Percentiles rank a stretch among this genome's conserved stretches.
These are phyloP conservation scores for Phyllosticta citrichinensis DNA, from an alignment of 2,329 filamentous ascomycete genomes.

Conservation along the genomic window DNA sequence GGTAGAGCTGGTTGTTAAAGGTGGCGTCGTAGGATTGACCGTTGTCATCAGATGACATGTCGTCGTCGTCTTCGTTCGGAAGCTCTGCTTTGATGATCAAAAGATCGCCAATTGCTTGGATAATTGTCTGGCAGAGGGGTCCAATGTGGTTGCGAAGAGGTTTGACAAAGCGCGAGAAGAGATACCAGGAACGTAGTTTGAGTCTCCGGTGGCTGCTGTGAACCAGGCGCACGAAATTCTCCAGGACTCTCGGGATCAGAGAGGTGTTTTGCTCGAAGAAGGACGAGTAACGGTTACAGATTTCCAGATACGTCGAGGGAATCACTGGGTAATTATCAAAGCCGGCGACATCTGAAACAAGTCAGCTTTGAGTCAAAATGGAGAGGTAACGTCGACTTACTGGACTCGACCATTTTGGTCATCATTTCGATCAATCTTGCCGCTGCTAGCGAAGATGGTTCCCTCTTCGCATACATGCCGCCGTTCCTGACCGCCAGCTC, in stretches of 20 bases:
- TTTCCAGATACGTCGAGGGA: conserved; percentile 95
- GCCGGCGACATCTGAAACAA: conserved; percentile 58
- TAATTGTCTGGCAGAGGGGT: conserved; percentile 82
- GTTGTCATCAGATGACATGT: conserved; percentile 90
- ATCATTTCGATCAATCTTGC: conserved; percentile 86
- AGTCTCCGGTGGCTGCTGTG: conserved; percentile 84
- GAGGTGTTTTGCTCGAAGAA: conserved; percentile 82
- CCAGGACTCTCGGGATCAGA: conserved; percentile 75
- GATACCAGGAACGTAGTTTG: conserved; percentile 87
- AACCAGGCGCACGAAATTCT: conserved; percentile 82
- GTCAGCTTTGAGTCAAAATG: neutral
- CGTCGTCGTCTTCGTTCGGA: conserved; percentile 66
- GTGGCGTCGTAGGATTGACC: conserved; percentile 83
- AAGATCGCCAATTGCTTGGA: conserved; percentile 80
- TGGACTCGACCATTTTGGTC: conserved; percentile 86
- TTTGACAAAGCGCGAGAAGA: conserved; percentile 88
- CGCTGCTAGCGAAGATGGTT: conserved; percentile 67
- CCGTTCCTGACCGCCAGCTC: conserved; percentile 85
- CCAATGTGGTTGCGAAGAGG: conserved; percentile 75
- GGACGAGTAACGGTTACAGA: conserved; percentile 83
- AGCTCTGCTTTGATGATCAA: conserved; percentile 86
- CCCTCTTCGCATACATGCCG: conserved; percentile 75
- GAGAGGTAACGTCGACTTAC: conserved; percentile 38
- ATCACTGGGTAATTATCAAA: conserved; percentile 79
- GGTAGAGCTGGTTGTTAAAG: conserved; percentile 82